Evolutionary conservation across 192 early-diverging fungal species (phyloP).

Genomic region (Phycomyces blakesleeanus): DNA sequence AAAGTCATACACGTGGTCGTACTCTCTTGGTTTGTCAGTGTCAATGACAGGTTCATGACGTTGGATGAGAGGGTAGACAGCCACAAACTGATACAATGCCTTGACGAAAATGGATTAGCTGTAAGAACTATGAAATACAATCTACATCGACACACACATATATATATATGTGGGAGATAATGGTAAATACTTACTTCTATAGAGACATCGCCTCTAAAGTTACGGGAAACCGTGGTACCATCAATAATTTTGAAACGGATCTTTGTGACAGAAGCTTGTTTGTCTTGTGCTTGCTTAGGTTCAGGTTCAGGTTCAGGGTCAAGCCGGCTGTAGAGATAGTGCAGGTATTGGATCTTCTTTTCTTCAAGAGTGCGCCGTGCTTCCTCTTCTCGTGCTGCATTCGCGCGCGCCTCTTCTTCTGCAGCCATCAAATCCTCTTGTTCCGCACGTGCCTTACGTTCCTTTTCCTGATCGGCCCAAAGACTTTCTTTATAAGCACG

Average conservation of each 20-base stretch:
- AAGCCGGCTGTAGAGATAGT: constrained; percentile 51
- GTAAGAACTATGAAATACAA: not conserved
- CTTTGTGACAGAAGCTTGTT: constrained; percentile 45
- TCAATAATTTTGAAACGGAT: constrained; percentile 73
- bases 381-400: constrained; percentile 53
- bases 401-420: constrained; percentile 20
- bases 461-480: constrained; percentile 78
- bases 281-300: constrained; percentile 5
- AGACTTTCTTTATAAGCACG: constrained; percentile 83
- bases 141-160: not conserved
- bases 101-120: constrained; percentile 2
- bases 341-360: constrained; percentile 49
- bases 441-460: not conserved
- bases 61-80: constrained; percentile 45
- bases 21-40: constrained; percentile 42
- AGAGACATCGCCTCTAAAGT: constrained; percentile 60
- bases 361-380: constrained; percentile 41
- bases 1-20: constrained; percentile 68
- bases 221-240: constrained; percentile 65
- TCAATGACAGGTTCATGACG: not conserved
- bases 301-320: constrained; percentile 47
- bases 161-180: not conserved
- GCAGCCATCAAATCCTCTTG: not conserved
- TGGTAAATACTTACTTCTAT: constrained; percentile 62
- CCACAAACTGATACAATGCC: constrained; percentile 74